Base-by-base conservation (phyloP, 2,329 filamentous ascomycete genomes). In the Epichloe festucae region DNA sequence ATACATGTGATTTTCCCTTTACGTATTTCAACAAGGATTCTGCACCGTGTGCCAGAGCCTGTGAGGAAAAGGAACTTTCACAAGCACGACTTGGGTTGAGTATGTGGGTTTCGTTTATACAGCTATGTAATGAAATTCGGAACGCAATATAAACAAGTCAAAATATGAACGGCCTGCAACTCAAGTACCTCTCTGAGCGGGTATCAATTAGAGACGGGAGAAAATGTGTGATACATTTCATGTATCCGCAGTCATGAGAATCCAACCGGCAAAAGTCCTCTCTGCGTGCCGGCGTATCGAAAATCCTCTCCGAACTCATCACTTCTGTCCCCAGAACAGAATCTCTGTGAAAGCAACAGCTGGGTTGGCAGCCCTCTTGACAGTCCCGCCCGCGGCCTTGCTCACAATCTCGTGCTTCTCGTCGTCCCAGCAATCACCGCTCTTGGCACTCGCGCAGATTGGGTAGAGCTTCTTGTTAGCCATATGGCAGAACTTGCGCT, bases 401-500 rank as follows among this genome's bases (percentile, higher is more conserved):
- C 35, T 23, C 23, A 43, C 46, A 21, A 53, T 36, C 34, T 50
- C 31, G 47, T 58, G 50, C 14, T 50, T 45, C 7, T 43, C 52
- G 12, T 57, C 52, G 31, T 55, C 45, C 52, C 55, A 58, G 50
- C 56, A 58, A 1, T 54, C 43, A 14, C 54, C 54, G 15, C 34
- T 19, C 27, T 50, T 31, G 48, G 48, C 34, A 1, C 49, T 43
- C 1, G 47, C 48, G 51, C 56, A 58, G 47, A 58, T 53, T 0
- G 39, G 2, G 40, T 56, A 57, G n/a, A 55, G 3, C 5, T 46
- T 55, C 53, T 57, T 57, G 46, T 39, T 46, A 15, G 49, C 46
- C 57, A 57, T 58, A 54, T 55, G 41, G 49, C 56, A 58, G 49
- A 57, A 57, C 46, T 54, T 56, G 12, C 48, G n/a, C 40, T 58